phyloP scores from a whole-genome alignment of 2,329 filamentous ascomycete genomes.

The Apiospora malaysiana region DNA sequence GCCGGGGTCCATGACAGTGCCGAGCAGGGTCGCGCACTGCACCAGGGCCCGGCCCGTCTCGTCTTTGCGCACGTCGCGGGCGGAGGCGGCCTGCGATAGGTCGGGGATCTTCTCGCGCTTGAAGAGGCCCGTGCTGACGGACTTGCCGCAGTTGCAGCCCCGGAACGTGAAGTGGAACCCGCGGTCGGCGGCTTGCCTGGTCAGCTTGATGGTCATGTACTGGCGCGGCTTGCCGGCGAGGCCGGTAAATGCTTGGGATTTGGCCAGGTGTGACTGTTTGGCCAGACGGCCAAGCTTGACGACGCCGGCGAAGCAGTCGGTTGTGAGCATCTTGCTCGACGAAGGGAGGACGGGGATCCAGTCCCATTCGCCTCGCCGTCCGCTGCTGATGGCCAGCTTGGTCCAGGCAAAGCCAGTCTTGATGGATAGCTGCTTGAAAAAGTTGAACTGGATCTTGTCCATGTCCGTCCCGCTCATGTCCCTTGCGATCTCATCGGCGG shows the following conservation, averaged over 20 bases:
- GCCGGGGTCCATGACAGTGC: conserved; percentile 24
- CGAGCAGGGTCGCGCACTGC: conserved; percentile 25
- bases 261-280: conserved; percentile 25
- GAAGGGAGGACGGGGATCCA: conserved; percentile 36
- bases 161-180: conserved; percentile 34
- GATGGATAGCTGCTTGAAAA: conserved; percentile 36
- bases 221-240: conserved; percentile 31
- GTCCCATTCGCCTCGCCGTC: conserved; percentile 33
- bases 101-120: neutral
- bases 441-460: conserved; percentile 35
- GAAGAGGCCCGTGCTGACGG: conserved; percentile 23
- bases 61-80: conserved; percentile 21
- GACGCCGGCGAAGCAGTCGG: conserved; percentile 36
- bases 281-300: conserved; percentile 33
- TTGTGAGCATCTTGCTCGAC: conserved; percentile 31
- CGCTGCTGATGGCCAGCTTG: conserved; percentile 35
- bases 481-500: conserved; percentile 28
- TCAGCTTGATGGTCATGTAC: conserved; percentile 35
- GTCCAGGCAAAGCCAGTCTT: conserved; percentile 37
- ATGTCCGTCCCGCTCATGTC: too few species aligned
- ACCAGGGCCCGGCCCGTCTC: conserved; percentile 27
- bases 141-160: conserved; percentile 31
- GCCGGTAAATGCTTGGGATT: conserved; percentile 25
- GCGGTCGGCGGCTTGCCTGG: conserved; percentile 27
- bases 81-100: conserved; percentile 3